phyloP scores from a whole-genome alignment of 2,329 filamentous ascomycete species.

The Arthrobotrys iridis region DNA sequence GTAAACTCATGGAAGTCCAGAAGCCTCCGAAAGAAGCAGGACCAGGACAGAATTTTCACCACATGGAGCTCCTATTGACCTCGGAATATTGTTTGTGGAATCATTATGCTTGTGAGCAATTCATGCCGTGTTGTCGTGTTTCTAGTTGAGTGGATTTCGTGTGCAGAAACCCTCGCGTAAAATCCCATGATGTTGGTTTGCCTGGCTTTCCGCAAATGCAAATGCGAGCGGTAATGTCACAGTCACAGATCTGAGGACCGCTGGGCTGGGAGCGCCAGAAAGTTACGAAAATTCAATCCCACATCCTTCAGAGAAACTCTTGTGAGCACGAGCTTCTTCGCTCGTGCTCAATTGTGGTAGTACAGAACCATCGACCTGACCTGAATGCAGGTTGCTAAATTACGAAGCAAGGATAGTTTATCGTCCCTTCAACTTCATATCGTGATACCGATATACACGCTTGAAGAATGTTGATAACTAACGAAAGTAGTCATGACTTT shows the following conservation, averaged over 20 bases:
- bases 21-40: conserved; percentile 25
- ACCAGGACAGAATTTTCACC: conserved; percentile 30
- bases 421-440: background rate
- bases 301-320: conserved; percentile 1
- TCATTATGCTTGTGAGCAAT: background rate
- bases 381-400: conserved; percentile 34
- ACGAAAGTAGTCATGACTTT: background rate
- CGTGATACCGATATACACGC: background rate
- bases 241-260: conserved; percentile 20
- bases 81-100: conserved; percentile 9
- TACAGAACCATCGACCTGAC: background rate
- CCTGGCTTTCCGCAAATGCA: conserved; percentile 8
- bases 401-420: conserved; percentile 41
- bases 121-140: conserved; percentile 46
- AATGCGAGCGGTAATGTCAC: conserved; percentile 11
- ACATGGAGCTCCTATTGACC: conserved; percentile 30
- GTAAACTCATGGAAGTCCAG: conserved; percentile 49
- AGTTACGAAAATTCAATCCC: background rate
- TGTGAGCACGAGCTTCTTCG: conserved; percentile 1
- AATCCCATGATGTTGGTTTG: conserved; percentile 43
- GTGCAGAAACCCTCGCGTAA: conserved; percentile 18
- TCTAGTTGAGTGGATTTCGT: conserved; percentile 30
- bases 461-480: background rate
- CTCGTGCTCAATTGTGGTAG: background rate
- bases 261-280: conserved; percentile 1